Base-by-base conservation (phyloP, 192 early-diverging fungal genomes). In the Chytriomyces sp. region DNA sequence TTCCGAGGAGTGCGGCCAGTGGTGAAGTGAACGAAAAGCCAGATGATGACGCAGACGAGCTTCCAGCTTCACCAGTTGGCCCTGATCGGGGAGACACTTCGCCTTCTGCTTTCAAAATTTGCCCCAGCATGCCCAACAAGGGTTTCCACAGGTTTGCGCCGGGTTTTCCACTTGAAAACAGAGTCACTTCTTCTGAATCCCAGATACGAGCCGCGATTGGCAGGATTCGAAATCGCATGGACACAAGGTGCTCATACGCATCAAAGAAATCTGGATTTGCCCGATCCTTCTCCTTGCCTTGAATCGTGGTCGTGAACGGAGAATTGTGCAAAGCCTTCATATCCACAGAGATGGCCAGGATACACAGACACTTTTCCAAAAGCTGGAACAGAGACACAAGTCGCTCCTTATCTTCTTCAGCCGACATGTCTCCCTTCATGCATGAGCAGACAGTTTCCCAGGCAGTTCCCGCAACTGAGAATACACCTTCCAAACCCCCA, bases 251-350 rank as follows among this genome's bases (percentile, higher is more conserved):
- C 45, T 91, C 89, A 59, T 87, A 79, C 3, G 93, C 83, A 44
- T 94, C 91, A 81, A 96, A 96, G 76, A 86, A 92, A 24, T 82
- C 80, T 43, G 72, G 23, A 43, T 43, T 6, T 18, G 79, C 79
- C 64, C 76, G 84, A 78, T 92, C 91, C 50, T 86, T 86, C 18
- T 89, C 88, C 59, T 83, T 87, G 8, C 81, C 80, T 26, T 72
- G 69, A 20, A 94, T 69, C 0, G 75, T 50, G 13, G 80, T 61
- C 8, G 93, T 93, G 64, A 88, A 87, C 7, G 93, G 88, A 16
- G 93, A 93, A 61, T 95, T 93, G 13, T 86, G 84, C 26, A 96
- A 77, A 7, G 92, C 81, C 64, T 93, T 92, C 60, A 86, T 84
- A 24, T 94, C 94, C 16, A 86, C 75, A 57, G 94, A 72, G 45